phyloP scores from a whole-genome alignment of 2,329 filamentous ascomycete genomes.

The Catunica adiposa region DNA sequence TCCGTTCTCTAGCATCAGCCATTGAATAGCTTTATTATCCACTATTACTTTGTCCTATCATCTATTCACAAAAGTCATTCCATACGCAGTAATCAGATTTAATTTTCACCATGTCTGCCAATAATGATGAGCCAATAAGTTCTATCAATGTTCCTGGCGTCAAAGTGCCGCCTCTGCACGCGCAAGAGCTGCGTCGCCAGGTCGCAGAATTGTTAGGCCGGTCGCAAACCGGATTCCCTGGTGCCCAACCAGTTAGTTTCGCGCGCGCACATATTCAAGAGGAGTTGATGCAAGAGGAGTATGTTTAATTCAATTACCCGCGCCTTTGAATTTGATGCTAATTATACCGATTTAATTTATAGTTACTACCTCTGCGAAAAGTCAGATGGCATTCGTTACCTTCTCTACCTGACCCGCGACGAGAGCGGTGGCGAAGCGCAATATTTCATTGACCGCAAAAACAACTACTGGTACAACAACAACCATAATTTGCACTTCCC shows the following conservation, averaged over 20 bases:
- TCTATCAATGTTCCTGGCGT: slow-evolving; percentile 43
- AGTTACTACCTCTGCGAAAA: slow-evolving; percentile 97
- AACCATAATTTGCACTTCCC: slow-evolving; percentile 64
- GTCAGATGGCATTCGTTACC: slow-evolving; percentile 85
- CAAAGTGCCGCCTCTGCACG: slow-evolving; percentile 27
- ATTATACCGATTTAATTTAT: slow-evolving; percentile 13
- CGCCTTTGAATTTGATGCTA: background rate
- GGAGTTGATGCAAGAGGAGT: slow-evolving; percentile 70
- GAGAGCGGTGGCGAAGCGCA: slow-evolving; percentile 49
- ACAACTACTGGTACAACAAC: slow-evolving; percentile 82
- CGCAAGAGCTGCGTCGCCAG: slow-evolving; percentile 11
- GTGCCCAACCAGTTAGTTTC: slow-evolving; percentile 90
- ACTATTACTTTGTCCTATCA: background rate
- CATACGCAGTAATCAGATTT: too few relatives aligned
- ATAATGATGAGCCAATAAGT: slow-evolving; percentile 23
- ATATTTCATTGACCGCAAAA: slow-evolving; percentile 93
- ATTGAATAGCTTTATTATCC: too few relatives aligned
- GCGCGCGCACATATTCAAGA: slow-evolving; percentile 53
- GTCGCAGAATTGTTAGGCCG: slow-evolving; percentile 63
- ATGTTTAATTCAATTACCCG: slow-evolving; percentile 17
- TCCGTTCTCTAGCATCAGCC: too few relatives aligned
- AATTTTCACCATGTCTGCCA: background rate
- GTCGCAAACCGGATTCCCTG: slow-evolving; percentile 56
- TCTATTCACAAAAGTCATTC: too few relatives aligned
- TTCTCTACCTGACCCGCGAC: slow-evolving; percentile 72